phyloP scores from a whole-genome alignment of 768 basidiomycete genomes.

The Termitomyces sp. region DNA sequence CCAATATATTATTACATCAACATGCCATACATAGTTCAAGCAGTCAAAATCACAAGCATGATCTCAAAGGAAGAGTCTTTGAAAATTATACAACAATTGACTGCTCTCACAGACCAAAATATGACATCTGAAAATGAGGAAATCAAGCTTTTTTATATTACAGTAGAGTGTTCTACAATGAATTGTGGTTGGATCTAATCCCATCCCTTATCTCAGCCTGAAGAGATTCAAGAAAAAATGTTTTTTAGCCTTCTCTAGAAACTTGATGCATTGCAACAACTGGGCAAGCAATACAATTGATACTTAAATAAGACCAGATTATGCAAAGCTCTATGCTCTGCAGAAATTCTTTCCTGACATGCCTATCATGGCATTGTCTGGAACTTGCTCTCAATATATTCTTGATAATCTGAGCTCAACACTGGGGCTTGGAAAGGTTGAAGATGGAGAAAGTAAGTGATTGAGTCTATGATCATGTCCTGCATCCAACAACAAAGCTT shows the following conservation, averaged over 20 bases:
- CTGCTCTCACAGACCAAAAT: constrained; percentile 37
- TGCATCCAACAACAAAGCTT: background rate
- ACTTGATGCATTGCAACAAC: constrained; percentile 53
- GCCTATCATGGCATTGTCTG: constrained; percentile 82
- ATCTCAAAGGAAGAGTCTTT: constrained; percentile 54
- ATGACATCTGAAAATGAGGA: constrained; percentile 32
- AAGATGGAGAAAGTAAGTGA: constrained; percentile 56
- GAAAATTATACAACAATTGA: constrained; percentile 49
- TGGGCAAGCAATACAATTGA: constrained; percentile 39
- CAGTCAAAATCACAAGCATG: constrained; percentile 72
- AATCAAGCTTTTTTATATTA: constrained; percentile 81
- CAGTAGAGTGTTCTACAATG: constrained; percentile 49
- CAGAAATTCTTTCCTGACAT: constrained; percentile 73
- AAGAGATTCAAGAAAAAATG: constrained; percentile 73
- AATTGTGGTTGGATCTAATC: background rate
- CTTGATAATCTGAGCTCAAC: constrained; percentile 73
- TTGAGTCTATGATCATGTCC: constrained; percentile 8
- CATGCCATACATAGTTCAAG: constrained; percentile 49
- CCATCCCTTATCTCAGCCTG: constrained; percentile 53
- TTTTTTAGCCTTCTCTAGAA: constrained; percentile 66
- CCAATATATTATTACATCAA: background rate
- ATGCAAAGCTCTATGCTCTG: constrained; percentile 71
- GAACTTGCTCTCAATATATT: constrained; percentile 80
- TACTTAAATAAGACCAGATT: constrained; percentile 56
- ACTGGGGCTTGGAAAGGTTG: constrained; percentile 56